Evolutionary conservation across 2,329 filamentous ascomycete genomes (phyloP).

Genomic region (Nemania abortiva): DNA sequence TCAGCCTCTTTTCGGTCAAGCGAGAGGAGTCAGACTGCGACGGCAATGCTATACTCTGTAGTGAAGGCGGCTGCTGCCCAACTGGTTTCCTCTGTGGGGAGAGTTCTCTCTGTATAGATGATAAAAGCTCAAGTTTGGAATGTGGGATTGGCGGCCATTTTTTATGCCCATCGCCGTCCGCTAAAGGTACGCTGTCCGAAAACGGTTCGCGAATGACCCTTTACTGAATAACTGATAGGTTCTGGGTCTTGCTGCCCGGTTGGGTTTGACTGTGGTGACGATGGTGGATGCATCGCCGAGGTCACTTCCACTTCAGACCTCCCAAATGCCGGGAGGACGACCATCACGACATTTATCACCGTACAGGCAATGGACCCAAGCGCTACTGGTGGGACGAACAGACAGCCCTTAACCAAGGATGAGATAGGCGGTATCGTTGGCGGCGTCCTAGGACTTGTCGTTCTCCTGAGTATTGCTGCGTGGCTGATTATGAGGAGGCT

Average conservation of each 20-base stretch:
- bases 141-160: not conserved
- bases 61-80: not conserved
- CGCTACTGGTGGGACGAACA: not conserved
- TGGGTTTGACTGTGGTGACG: not conserved
- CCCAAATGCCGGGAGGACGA: not conserved
- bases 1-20: not conserved
- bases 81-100: not conserved
- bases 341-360: not conserved
- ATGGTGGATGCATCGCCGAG: not conserved
- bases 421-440: slow-evolving; percentile 8
- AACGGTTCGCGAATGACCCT: not conserved
- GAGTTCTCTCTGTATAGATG: not conserved
- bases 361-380: not conserved
- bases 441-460: not conserved
- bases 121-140: not conserved
- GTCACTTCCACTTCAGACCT: not conserved
- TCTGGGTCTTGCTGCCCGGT: not conserved
- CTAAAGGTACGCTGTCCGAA: not conserved
- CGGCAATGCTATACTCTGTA: not conserved
- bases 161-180: not conserved
- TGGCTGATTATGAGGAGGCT: slow-evolving; percentile 5
- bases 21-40: not conserved
- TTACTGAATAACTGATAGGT: not conserved
- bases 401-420: not conserved
- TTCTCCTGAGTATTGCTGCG: not conserved